Base-by-base conservation (phyloP, 1,284 basidiomycete species). In the Garcileccinum viscosum region DNA sequence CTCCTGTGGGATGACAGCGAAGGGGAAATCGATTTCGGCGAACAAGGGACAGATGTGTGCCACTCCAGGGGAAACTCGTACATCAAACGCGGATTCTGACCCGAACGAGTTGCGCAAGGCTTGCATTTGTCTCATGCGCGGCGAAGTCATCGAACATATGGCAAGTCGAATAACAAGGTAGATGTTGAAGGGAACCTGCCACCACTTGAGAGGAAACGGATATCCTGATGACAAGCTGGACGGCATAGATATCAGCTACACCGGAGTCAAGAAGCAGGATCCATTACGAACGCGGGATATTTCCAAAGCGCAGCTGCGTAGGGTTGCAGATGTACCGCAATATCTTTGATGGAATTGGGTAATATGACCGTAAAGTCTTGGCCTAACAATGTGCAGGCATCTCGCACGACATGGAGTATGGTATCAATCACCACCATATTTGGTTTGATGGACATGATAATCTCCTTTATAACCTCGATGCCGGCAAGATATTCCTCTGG, bases 181-280 rank as follows among this genome's bases (percentile, higher is more conserved):
- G 14, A 72, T 27, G 33, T 70, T 72, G 60, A 72, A 22, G 3
- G 50, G 67, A 32, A 72, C 47, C 38, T 71, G 71, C 69, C 69
- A 70, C 69, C 70, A 69, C 19, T 69, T 56, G 12, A 71, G 68
- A 50, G 70, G 70, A 15, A 42, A 70, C 14, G 62, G 5, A 30
- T 50, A 70, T 12, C 59, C 70, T 2, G 70, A 71, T 4, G 61
- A 53, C 1, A 42, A 0, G 2, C 69, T 70, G 19, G 24, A 15
- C 12, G n/a, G 38, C 24, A 27, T 12, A 44, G 2, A 11, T 30
- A 24, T 70, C 1, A 70, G 38, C 32, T 12, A 8, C 14, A n/a
- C n/a, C 9, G 8, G 4, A 15, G 32, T 35, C 33, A 14, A 9
- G 58, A 35, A 60, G n/a, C 2, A 40, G 4, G 37, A 17, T 24